Base-by-base conservation (phyloP, 2,329 filamentous ascomycete species). In the Hortaea sp. region DNA sequence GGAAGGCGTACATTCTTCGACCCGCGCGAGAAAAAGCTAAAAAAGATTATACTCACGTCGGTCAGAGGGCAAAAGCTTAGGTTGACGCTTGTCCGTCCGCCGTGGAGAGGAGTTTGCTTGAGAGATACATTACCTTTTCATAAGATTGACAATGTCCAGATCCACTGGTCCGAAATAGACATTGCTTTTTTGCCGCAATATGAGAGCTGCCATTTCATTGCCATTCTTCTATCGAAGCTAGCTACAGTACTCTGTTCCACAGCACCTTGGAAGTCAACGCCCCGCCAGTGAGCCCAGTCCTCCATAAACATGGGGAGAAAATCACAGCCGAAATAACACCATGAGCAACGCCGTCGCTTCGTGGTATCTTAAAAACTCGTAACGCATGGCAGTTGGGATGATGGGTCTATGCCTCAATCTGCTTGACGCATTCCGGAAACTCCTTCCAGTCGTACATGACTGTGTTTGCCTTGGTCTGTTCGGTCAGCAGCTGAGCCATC, bases 371-470 rank as follows among this genome's bases (percentile, higher is more conserved):
- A 35, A 35, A 35, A 35, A n/a, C 32, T 35, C n/a, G 32, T 35
- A 35, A 20, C 20, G 20, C 20, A 20, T 20, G 20, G 20, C 20
- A 20, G 20, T 20, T 20, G 20, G 20, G 32, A 35, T n/a, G 32
- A 35, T n/a, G 32, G 4, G 32, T 4, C 32, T 35, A 39, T 34
- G 53, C 61, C 66, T 73, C 70, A 41, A 73, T 66, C 64, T 69
- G 67, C 68, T 69, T 70, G 52, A 74, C 60, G 56, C 61, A 66
- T 50, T 72, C 66, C 47, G 61, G 66, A 62, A 74, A 74, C 57
- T 74, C 70, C 55, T 66, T 67, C 72, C 72, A 75, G 65, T 74
- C 64, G 62, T 71, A 68, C 71, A 75, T 74, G 64, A 74, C 63
- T 52, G 63, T 63, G 34, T 63, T 62, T 42, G 67, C 69, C 57